phyloP scores from a whole-genome alignment of 2,329 filamentous ascomycete species.

The Podosphaera leucotricha region DNA sequence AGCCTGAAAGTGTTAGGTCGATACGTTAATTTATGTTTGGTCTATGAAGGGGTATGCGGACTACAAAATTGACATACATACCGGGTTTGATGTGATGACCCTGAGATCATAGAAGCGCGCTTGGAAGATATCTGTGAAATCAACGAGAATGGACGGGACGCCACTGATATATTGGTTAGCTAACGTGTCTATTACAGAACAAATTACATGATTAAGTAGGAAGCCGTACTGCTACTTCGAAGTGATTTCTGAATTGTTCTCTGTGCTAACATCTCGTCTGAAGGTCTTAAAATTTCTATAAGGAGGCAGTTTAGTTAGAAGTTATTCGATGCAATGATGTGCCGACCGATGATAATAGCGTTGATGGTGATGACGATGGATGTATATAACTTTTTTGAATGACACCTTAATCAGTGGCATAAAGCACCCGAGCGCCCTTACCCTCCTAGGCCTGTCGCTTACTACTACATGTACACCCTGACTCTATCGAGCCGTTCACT shows the following conservation, averaged over 20 bases:
- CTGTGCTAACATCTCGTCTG: conserved; percentile 20
- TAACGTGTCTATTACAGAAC: not conserved
- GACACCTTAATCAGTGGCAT: too few species aligned
- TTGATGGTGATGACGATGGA: too few species aligned
- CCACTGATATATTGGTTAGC: conserved; percentile 15
- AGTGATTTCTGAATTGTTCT: conserved; percentile 21
- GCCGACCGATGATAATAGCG: too few species aligned
- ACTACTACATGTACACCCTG: too few species aligned
- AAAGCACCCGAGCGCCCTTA: too few species aligned
- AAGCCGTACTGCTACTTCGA: conserved; percentile 16
- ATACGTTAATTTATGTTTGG: conserved; percentile 1
- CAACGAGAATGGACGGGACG: conserved; percentile 21
- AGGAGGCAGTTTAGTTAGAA: not conserved
- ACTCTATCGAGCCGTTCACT: too few species aligned
- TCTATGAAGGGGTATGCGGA: not conserved
- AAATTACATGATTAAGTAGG: not conserved
- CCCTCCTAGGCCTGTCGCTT: too few species aligned
- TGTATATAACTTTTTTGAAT: too few species aligned
- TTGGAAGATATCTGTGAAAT: conserved; percentile 18
- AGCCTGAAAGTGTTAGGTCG: conserved; percentile 16
- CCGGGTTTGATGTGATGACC: conserved; percentile 23
- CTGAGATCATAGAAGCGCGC: conserved; percentile 19
- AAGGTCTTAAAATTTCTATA: not conserved
- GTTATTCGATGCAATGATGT: not conserved
- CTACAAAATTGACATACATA: conserved; percentile 14